These are phyloP conservation scores for Salinomyces thailandicus DNA, from an alignment of 2,329 filamentous ascomycete species.

Conservation along the genomic window DNA sequence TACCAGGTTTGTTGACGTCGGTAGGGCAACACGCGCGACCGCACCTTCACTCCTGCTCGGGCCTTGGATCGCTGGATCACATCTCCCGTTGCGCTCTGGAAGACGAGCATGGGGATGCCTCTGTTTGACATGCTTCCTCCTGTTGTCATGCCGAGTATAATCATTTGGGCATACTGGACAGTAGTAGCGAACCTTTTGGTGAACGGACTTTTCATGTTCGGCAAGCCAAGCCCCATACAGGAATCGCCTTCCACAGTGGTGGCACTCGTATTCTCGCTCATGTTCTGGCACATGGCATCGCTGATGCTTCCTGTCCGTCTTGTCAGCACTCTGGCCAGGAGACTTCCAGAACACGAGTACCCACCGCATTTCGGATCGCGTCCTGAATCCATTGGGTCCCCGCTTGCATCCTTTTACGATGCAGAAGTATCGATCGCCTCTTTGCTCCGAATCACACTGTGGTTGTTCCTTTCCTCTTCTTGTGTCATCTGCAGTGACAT, in stretches of 20 bases:
- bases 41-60: too few relatives aligned
- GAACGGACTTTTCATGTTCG: neutral
- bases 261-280: neutral
- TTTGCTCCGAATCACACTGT: too few relatives aligned
- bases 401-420: too few relatives aligned
- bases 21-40: too few relatives aligned
- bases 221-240: neutral
- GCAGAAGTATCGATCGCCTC: too few relatives aligned
- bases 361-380: too few relatives aligned
- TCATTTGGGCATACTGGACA: neutral
- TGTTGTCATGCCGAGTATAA: neutral
- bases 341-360: too few relatives aligned
- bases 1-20: neutral
- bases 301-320: neutral
- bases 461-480: too few relatives aligned
- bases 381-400: too few relatives aligned
- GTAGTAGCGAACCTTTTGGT: neutral
- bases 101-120: neutral
- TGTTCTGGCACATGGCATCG: neutral
- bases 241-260: neutral
- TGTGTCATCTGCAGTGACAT: too few relatives aligned
- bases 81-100: neutral
- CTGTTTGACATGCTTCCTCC: neutral
- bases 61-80: too few relatives aligned
- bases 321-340: too few relatives aligned